Evolutionary conservation across 2,329 filamentous ascomycete species (phyloP).

Genomic region (Xylaria sp.): DNA sequence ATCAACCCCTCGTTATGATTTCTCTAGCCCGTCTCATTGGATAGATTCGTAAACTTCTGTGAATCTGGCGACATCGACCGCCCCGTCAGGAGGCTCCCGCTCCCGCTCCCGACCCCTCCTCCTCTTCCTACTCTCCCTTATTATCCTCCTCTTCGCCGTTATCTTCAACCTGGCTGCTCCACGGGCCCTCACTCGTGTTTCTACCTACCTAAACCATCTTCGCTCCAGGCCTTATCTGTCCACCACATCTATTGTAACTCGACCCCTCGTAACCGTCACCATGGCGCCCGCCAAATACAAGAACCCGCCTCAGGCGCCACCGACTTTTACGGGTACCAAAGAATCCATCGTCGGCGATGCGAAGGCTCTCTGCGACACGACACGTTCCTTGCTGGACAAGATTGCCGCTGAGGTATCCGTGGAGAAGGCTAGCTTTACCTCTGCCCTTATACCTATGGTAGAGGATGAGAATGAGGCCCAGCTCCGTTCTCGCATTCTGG

Average conservation of each 20-base stretch:
- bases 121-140: slow-evolving; percentile 57
- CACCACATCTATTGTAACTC: slow-evolving; percentile 41
- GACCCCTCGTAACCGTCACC: slow-evolving; percentile 59
- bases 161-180: slow-evolving; percentile 74
- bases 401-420: slow-evolving; percentile 70
- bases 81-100: slow-evolving; percentile 7
- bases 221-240: slow-evolving; percentile 52
- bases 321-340: slow-evolving; percentile 79
- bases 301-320: slow-evolving; percentile 80
- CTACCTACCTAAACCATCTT: slow-evolving; percentile 66
- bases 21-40: slow-evolving; percentile 36
- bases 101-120: slow-evolving; percentile 47
- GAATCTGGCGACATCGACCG: slow-evolving; percentile 52
- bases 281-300: slow-evolving; percentile 76
- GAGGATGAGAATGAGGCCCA: slow-evolving; percentile 74
- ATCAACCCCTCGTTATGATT: slow-evolving; percentile 28
- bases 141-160: slow-evolving; percentile 66
- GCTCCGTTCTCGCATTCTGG: slow-evolving; percentile 72
- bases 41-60: slow-evolving; percentile 23
- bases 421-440: slow-evolving; percentile 63
- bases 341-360: slow-evolving; percentile 74
- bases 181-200: slow-evolving; percentile 67
- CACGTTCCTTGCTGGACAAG: slow-evolving; percentile 72
- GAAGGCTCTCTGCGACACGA: slow-evolving; percentile 71
- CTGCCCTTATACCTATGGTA: slow-evolving; percentile 73